Conservation (phyloP, 257 asterid genomes). For the Solanum chaucha region DNA sequence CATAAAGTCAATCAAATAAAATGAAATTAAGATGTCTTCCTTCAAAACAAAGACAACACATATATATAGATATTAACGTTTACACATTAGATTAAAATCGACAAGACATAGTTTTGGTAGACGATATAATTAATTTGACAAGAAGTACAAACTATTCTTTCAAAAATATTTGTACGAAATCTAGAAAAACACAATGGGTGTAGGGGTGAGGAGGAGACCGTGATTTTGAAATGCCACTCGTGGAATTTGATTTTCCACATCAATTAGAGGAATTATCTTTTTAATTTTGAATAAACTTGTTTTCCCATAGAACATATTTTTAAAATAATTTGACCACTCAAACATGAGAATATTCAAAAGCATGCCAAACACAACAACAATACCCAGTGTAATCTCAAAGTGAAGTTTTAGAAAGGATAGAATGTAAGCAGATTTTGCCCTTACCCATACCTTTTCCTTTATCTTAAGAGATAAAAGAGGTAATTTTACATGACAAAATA, state of each 20-base stretch:
- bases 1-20: neutral
- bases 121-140: neutral
- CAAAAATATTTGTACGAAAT: neutral
- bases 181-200: neutral
- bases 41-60: neutral
- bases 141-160: neutral
- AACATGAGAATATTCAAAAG: neutral
- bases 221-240: neutral
- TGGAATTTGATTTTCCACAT: neutral
- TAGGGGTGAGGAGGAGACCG: neutral
- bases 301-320: neutral
- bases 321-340: neutral
- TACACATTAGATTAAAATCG: neutral
- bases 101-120: neutral
- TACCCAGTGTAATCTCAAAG: neutral
- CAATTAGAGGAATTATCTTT: neutral
- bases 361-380: neutral
- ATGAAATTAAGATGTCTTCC: neutral
- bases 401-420: neutral
- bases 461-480: too few relatives aligned
- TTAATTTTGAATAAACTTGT: neutral
- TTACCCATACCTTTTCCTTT: too few relatives aligned
- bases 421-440: too few relatives aligned
- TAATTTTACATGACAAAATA: neutral
- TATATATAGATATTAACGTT: neutral